Conservation (phyloP, 768 basidiomycete genomes). For the Kondoa subrosea region DNA sequence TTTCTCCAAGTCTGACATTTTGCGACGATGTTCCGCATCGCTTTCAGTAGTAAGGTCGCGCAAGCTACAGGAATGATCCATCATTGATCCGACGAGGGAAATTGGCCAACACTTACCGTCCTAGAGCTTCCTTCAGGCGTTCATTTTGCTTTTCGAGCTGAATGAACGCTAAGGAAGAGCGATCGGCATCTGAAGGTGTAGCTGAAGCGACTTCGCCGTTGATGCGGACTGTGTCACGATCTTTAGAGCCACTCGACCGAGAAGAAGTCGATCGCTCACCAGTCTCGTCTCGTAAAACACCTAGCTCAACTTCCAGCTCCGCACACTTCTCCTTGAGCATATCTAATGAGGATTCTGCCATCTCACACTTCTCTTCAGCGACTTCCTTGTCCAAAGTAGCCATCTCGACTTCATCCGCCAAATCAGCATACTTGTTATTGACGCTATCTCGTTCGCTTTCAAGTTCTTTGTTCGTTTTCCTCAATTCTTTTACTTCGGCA, state of each 20-base stretch:
- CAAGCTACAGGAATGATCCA: slow-evolving; percentile 46
- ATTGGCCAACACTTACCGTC: slow-evolving; percentile 47
- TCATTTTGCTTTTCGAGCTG: slow-evolving; percentile 97
- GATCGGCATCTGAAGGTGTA: slow-evolving; percentile 29
- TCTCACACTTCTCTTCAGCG: slow-evolving; percentile 78
- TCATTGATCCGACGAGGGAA: neutral
- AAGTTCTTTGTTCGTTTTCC: slow-evolving; percentile 41
- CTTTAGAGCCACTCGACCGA: slow-evolving; percentile 10
- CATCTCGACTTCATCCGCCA: slow-evolving; percentile 86
- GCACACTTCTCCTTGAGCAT: slow-evolving; percentile 61
- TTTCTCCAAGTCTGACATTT: slow-evolving; percentile 76
- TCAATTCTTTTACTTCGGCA: slow-evolving; percentile 20
- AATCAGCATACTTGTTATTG: slow-evolving; percentile 54
- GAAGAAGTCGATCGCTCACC: too few relatives aligned
- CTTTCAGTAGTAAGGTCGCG: slow-evolving; percentile 76
- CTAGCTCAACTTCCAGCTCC: slow-evolving; percentile 64
- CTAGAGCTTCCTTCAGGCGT: slow-evolving; percentile 78
- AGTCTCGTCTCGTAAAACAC: slow-evolving; percentile 49
- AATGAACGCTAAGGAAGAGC: slow-evolving; percentile 41
- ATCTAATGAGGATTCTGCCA: slow-evolving; percentile 58
- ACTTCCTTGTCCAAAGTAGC: slow-evolving; percentile 88
- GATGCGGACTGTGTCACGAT: slow-evolving; percentile 15
- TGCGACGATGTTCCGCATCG: slow-evolving; percentile 62
- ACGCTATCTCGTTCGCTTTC: slow-evolving; percentile 55
- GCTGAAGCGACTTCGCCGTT: slow-evolving; percentile 21